Base-by-base conservation (phyloP, 495 filamentous ascomycete genomes). In the Lindgomyces ingoldianus region DNA sequence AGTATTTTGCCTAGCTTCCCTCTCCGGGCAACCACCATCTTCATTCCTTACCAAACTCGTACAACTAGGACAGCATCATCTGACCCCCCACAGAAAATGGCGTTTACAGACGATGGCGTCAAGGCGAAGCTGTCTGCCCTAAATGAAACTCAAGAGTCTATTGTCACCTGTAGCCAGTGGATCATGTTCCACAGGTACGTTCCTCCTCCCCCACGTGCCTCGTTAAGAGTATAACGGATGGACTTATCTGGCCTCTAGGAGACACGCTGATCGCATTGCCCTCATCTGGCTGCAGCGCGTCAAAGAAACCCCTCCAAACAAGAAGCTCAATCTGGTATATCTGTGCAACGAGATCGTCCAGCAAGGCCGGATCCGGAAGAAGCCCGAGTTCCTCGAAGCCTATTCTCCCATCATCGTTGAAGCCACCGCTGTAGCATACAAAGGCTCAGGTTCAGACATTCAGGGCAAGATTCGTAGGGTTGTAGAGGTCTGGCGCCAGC, bases 261-360 rank as follows among this genome's bases (percentile, higher is more conserved):
- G 93, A 73, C 89, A 96, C 75, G 93, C 95, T 58, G 87, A 94
- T 57, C 85, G 88, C 44, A 96, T 91, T 10, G 91, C 87, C 16
- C 87, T 91, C 69, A 78, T 97, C 42, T 98, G 94, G 95, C 78
- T 96, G 33, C 87, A 92, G 63, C 86, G 89, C 70, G 77, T 99
- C 60, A 93, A 89, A 69, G 92, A 97, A 61, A 89, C 91, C 0
- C 81, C 85, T 14, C 84, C 89, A 39, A 84, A 86, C 50, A 97
- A 96, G 75, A 86, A 90, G 67, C 80, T 99, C 52, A 97, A 89
- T 69, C 83, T 98, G 67, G 85, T 99, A 49, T 98, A 98, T 74
- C 86, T 99, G 41, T 93, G 92, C 50, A 99, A 99, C 78, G 91
- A 99, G 80, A 91, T 99, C 45, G 87, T 88, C 22, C 94, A 99